A percentile compares a stretch with the other conserved stretches of the same genome.
These are phyloP conservation scores for Boletus sp. DNA, from an alignment of 768 basidiomycete species.

Conservation along the genomic window DNA sequence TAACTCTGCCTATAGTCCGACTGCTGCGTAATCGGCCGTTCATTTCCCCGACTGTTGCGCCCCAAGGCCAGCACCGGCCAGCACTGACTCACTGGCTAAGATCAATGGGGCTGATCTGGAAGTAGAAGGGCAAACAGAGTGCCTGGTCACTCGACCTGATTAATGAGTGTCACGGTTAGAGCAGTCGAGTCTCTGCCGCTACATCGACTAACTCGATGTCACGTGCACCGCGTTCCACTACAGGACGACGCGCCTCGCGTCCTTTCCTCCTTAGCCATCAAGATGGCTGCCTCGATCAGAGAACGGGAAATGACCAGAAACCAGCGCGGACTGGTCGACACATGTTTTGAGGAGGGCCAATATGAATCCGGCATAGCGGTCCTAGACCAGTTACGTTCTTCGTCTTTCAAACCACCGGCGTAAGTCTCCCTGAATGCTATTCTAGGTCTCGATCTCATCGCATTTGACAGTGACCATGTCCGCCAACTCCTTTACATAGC, in stretches of 20 bases:
- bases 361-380: conserved; percentile 65
- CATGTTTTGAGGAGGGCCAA: conserved; percentile 74
- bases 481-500: conserved; percentile 69
- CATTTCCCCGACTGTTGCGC: not conserved
- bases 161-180: too few species aligned
- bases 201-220: conserved; percentile 1
- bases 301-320: conserved; percentile 48
- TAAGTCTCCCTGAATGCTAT: conserved; percentile 35
- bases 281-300: conserved; percentile 13
- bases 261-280: not conserved
- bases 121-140: too few species aligned
- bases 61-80: not conserved
- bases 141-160: too few species aligned
- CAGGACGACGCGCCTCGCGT: conserved; percentile 9
- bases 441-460: conserved; percentile 13
- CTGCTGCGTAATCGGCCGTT: not conserved
- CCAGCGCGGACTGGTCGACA: conserved; percentile 62
- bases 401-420: conserved; percentile 57
- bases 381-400: conserved; percentile 60
- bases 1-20: not conserved
- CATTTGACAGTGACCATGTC: conserved; percentile 51
- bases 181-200: too few species aligned
- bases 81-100: not conserved
- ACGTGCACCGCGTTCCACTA: conserved; percentile 23
- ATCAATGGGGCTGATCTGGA: not conserved